Percentiles rank a stretch among this genome's conserved stretches.
These are phyloP conservation scores for Globisporangium megalacanthum DNA, from an alignment of 352 stramenopile genomes.

Conservation along the genomic window DNA sequence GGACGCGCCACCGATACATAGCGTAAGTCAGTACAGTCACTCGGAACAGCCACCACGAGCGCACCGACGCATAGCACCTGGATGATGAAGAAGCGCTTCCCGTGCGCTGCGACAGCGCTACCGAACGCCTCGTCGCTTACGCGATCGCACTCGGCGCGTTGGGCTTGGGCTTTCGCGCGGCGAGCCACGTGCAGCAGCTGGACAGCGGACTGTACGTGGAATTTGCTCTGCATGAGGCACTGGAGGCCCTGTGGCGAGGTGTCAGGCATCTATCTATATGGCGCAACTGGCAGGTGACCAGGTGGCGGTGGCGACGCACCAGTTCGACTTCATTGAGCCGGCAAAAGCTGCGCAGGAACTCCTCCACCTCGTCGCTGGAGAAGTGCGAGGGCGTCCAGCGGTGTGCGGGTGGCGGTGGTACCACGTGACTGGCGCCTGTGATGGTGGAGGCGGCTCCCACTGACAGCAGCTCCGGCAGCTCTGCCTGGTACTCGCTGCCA, in stretches of 20 bases:
- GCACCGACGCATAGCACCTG: slow-evolving; percentile 26
- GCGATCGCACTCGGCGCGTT: slow-evolving; percentile 18
- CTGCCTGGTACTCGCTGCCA: slow-evolving; percentile 36
- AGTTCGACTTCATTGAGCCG: slow-evolving; percentile 48
- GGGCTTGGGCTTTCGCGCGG: slow-evolving; percentile 17
- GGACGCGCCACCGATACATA: background rate
- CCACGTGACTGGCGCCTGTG: background rate
- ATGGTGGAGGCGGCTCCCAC: slow-evolving; percentile 1
- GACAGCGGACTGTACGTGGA: slow-evolving; percentile 34
- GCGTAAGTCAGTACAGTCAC: no score
- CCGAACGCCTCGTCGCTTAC: slow-evolving; percentile 40
- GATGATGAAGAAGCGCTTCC: slow-evolving; percentile 60
- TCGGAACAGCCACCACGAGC: no score
- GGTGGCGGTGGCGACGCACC: slow-evolving; percentile 17
- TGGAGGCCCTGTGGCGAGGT: slow-evolving; percentile 38
- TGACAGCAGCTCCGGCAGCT: slow-evolving; percentile 49
- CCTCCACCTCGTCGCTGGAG: slow-evolving; percentile 29
- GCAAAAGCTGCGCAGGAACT: slow-evolving; percentile 45
- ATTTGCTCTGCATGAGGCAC: slow-evolving; percentile 53
- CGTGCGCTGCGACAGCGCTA: slow-evolving; percentile 29
- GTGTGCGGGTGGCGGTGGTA: slow-evolving; percentile 12
- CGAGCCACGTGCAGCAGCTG: slow-evolving; percentile 32
- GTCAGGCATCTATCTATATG: background rate
- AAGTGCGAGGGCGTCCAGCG: slow-evolving; percentile 32
- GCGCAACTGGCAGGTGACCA: background rate